Conservation (phyloP, 2,329 filamentous ascomycete genomes). For the Cylindrodendrum hubeiense region DNA sequence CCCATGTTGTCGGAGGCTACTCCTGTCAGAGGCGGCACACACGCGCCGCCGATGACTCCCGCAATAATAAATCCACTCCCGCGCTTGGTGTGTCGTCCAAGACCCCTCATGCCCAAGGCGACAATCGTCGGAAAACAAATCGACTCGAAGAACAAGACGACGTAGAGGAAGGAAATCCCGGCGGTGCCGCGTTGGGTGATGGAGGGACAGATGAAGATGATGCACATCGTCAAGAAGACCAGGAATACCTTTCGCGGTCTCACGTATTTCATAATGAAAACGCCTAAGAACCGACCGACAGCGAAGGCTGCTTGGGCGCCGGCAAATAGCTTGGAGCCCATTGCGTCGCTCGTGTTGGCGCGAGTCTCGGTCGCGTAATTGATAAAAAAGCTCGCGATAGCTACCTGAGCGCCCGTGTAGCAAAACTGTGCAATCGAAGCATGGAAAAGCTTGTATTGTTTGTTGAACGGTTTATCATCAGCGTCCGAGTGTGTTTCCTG, state of each 20-base stretch:
- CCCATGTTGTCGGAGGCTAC: conserved; percentile 73
- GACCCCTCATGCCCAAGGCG: conserved; percentile 79
- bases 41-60: conserved; percentile 79
- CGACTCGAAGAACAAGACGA: conserved; percentile 83
- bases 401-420: conserved; percentile 80
- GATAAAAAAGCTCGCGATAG: conserved; percentile 77
- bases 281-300: conserved; percentile 77
- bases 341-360: conserved; percentile 60
- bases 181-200: conserved; percentile 60
- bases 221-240: conserved; percentile 71
- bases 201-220: conserved; percentile 70
- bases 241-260: conserved; percentile 77
- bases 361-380: conserved; percentile 77
- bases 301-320: conserved; percentile 82
- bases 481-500: conserved; percentile 64
- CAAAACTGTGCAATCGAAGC: conserved; percentile 83
- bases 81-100: conserved; percentile 82
- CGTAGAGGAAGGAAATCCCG: conserved; percentile 72
- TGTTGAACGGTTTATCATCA: conserved; percentile 72
- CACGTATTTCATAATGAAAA: conserved; percentile 74
- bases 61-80: conserved; percentile 78
- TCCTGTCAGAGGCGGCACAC: conserved; percentile 79
- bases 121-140: conserved; percentile 88
- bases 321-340: conserved; percentile 76
- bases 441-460: conserved; percentile 82